Base-by-base conservation (phyloP, 2,329 filamentous ascomycete genomes). In the Alternaria sp. region DNA sequence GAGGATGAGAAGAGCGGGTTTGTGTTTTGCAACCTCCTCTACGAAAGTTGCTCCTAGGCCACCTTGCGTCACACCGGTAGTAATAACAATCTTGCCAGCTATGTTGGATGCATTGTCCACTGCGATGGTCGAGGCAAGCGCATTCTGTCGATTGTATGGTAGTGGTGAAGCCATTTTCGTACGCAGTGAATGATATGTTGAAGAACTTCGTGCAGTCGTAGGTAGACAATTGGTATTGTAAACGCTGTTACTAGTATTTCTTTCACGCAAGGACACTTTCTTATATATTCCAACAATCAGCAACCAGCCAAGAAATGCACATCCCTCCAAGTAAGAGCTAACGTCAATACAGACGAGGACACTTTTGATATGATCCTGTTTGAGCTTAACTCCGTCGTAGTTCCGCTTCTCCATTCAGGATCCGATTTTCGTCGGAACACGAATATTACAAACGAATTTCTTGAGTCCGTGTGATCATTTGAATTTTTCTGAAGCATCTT, bases 31-130 rank as follows among this genome's bases (percentile, higher is more conserved):
- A 18, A 78, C 66, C 52, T 66, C 60, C 41, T 72, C 54, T 25
- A 74, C 68, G 27, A 76, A 74, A 11, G 56, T 57, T 3, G 74
- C 70, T 10, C 75, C 74, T 4, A 73, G 59, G 9, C 71, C 70
- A 78, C 62, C 64, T 41, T 69, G 70, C 49, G 64, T 68, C 16
- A 75, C 69, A 28, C 73, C 73, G 2, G 74, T 76, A 27, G 80
- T 79, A 5, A 84, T 71, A 49, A 84, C 51, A 14, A 67, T 64
- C 58, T 74, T 81, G 27, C 85, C 79, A 52, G 84, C 82, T 56
- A 86, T 80, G 27, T 80, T 69, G 3, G 70, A 62, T 0, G 84
- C 82, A 1, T 76, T 69, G 28, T 78, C 78, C 11, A 76, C 67
- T 20, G 83, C 82, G 43, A 84, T 72, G 40, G 44, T 60, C 9